Conservation (phyloP, 208 protist genomes). For the Giardia muris region DNA sequence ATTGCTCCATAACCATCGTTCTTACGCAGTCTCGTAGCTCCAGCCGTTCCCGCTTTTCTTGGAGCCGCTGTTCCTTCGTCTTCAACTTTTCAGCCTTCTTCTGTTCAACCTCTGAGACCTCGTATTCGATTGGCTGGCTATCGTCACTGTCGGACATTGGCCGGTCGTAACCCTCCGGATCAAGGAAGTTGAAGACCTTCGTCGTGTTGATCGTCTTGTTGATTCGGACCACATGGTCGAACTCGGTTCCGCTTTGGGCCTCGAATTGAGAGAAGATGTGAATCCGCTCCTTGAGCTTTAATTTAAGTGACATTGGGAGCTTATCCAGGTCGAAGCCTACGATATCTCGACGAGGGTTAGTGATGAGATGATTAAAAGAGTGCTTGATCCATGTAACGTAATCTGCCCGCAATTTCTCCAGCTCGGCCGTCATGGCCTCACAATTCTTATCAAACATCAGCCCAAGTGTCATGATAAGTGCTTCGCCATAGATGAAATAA, state of each 20-base stretch:
- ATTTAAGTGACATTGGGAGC: background rate
- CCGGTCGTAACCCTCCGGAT: background rate
- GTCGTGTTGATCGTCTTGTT: background rate
- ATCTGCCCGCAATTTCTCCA: background rate
- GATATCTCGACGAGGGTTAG: background rate
- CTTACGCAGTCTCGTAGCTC: background rate
- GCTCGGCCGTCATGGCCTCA: background rate
- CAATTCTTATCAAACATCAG: background rate
- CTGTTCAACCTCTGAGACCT: background rate
- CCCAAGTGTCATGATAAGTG: background rate
- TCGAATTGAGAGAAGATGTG: background rate
- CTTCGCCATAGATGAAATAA: slow-evolving; percentile 7
- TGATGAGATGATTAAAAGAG: background rate
- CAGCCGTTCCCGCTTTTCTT: background rate
- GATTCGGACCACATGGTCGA: background rate
- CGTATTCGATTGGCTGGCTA: background rate
- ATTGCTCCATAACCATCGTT: background rate
- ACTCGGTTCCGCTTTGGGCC: background rate
- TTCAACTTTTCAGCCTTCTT: background rate
- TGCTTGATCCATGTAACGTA: slow-evolving; percentile 2
- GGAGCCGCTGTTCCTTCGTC: background rate
- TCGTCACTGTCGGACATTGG: background rate
- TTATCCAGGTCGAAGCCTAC: background rate
- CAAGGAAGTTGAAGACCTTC: background rate
- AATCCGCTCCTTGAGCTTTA: background rate